Base-by-base conservation (phyloP, 1,284 basidiomycete species). In the Rhodotorula sp. region DNA sequence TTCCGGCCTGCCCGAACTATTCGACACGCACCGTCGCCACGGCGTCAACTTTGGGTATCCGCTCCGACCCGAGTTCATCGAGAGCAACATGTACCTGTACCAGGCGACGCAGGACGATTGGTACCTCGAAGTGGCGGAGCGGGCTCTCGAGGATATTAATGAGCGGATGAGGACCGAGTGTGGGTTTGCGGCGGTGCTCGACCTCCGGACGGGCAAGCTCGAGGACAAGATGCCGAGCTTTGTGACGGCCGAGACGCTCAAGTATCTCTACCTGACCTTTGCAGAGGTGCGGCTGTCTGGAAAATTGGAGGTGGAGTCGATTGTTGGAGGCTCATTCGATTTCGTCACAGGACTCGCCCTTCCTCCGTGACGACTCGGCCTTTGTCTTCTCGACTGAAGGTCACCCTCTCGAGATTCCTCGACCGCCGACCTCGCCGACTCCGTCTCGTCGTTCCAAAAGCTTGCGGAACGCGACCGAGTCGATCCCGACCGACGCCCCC, bases 301-400 rank as follows among this genome's bases (percentile, higher is more conserved):
- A 2, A 23, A 5, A 18, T n/a, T 23, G 21, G 7, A 23, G 10
- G 28, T 28, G 34, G 0, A 0, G 3, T 4, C 2, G 38, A 16
- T 4, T 12, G 6, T 3, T 38, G 45, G 38, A 43, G 15, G 43
- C 7, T n/a, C 43, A n/a, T 26, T 6, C 28, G 15, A 18, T 12
- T 45, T 1, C 3, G 12, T 0, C 3, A 45, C 62, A 74, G 72
- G 86, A 86, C 12, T 92, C 93, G 75, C 85, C 85, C 0, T 79
- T 93, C 47, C 88, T 93, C 77, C 81, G 79, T 8, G 89, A 91
- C 74, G 88, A 91, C 77, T 90, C 88, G 3, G 88, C 90, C 77
- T 90, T 89, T 73, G 90, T 97, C 3, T 90, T 95, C 79, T 92
- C 92, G 2, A 97, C 94, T 0, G 94, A 97, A 81, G 94, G 93